These are phyloP conservation scores for Mantamonas sphyraenae DNA, from an alignment of 78 protist genomes.

Conservation along the genomic window DNA sequence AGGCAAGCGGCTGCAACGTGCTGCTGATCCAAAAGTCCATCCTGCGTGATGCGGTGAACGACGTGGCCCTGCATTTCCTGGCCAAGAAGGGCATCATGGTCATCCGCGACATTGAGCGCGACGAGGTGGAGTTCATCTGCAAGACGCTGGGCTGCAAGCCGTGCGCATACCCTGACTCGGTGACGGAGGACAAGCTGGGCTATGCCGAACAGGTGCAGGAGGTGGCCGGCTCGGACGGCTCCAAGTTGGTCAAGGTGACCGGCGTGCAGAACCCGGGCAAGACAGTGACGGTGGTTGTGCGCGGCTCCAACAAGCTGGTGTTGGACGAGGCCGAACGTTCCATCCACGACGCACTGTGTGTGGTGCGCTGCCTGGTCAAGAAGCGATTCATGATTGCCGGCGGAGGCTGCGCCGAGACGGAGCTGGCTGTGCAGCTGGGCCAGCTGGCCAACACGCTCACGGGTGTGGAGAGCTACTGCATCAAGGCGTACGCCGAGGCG, in stretches of 20 bases:
- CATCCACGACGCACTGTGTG: slow-evolving; percentile 99
- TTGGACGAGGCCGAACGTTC: slow-evolving; percentile 96
- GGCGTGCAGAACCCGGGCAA: slow-evolving; percentile 75
- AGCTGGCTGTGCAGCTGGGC: slow-evolving; percentile 63
- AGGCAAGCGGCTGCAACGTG: slow-evolving; percentile 93
- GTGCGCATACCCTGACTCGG: slow-evolving; percentile 76
- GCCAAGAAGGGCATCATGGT: slow-evolving; percentile 93
- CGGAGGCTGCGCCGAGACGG: slow-evolving; percentile 97
- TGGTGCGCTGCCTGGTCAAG: slow-evolving; percentile 96
- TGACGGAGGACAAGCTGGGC: slow-evolving; percentile 90
- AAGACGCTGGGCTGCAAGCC: slow-evolving; percentile 91
- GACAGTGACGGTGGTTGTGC: slow-evolving; percentile 81
- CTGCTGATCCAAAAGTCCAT: slow-evolving; percentile 94
- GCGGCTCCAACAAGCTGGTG: slow-evolving; percentile 91
- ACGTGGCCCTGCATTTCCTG: slow-evolving; percentile 86
- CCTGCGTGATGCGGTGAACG: slow-evolving; percentile 93
- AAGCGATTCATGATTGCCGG: slow-evolving; percentile 87
- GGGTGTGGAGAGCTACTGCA: slow-evolving; percentile 78
- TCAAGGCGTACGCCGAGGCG: slow-evolving; percentile 93
- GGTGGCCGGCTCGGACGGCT: slow-evolving; percentile 65
- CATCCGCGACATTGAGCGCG: slow-evolving; percentile 94
- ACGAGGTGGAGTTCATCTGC: slow-evolving; percentile 93
- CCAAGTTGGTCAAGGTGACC: slow-evolving; percentile 76
- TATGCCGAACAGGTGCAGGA: slow-evolving; percentile 86
- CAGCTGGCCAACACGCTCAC: slow-evolving; percentile 59